A percentile compares a stretch with the other conserved stretches of the same genome.
Conservation (phyloP, 192 early-diverging fungal species). For the Phlyctochytrium bullatum region DNA sequence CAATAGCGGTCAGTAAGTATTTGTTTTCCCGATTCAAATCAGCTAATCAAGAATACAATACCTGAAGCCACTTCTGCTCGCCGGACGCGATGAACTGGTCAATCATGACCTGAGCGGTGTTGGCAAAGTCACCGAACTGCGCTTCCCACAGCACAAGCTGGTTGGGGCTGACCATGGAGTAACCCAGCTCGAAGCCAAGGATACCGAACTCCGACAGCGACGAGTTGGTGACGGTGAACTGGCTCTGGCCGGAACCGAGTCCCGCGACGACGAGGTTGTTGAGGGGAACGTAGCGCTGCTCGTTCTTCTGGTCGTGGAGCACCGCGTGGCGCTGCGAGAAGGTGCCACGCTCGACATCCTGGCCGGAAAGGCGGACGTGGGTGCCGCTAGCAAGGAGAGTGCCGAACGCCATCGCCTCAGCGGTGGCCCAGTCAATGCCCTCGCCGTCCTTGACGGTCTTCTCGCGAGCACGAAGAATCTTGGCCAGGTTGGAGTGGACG, state of each 20-base stretch:
- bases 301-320: constrained; percentile 91
- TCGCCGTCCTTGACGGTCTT: constrained; percentile 74
- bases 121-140: constrained; percentile 98
- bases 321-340: constrained; percentile 99
- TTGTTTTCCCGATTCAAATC: constrained; percentile 1
- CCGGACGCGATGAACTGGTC: constrained; percentile 96
- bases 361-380: constrained; percentile 85
- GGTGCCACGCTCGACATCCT: constrained; percentile 98
- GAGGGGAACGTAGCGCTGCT: constrained; percentile 77
- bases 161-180: constrained; percentile 92
- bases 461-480: constrained; percentile 81
- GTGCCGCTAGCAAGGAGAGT: constrained; percentile 86
- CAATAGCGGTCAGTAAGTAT: constrained; percentile 1
- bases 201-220: constrained; percentile 94
- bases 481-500: constrained; percentile 79
- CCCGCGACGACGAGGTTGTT: constrained; percentile 80
- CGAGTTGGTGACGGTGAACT: constrained; percentile 91
- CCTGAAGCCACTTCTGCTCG: constrained; percentile 97
- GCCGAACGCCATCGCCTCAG: constrained; percentile 91
- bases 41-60: neutral
- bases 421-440: constrained; percentile 95
- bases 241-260: constrained; percentile 55
- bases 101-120: constrained; percentile 95
- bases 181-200: constrained; percentile 96
- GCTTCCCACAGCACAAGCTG: constrained; percentile 96